Evolutionary conservation across 805 yeast species (phyloP), one percentile per base, ranked within the genome.

Genomic region (Zygotorulaspora chibaensis): DNA sequence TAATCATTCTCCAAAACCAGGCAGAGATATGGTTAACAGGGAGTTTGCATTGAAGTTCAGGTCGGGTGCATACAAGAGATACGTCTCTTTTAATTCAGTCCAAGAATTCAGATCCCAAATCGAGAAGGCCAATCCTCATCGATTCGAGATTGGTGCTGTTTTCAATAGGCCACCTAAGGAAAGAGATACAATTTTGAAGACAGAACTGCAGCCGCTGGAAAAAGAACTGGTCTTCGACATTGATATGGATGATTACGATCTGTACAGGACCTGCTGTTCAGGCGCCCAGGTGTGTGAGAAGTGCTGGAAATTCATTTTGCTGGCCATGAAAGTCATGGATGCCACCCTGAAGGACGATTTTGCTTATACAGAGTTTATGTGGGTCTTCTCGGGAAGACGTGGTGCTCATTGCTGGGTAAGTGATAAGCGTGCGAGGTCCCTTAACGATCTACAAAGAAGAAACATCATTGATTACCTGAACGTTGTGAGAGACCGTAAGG

Each of bases 331-430:
- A 57, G 79, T 90, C 38, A 69, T 93, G 48, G 87, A 85, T 49
- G 60, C 65, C 1, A 84, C 95, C 0, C 72, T 93, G 42, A 70
- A 79, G 42, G 88, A 87, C 41, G 98, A 91, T 65, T 93, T 93
- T 66, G 98, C 96, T 1, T 90, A 87, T 64, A 70, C 80, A 48
- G 83, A 87, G 65, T 72, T 88, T 61, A 72, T 93, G 40, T 93
- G 98, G 98, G 96, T 91, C 3, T 93, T 87, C 61, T 88, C 96
- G 0, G 99, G 99, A 38, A 84, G 99, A 73, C 86, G 99, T 77
- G 99, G 99, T 66, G 96, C 95, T 12, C 99, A 93, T 73, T 95
- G 98, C 59, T 93, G 99, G 99, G 76, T 93, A 18, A 86, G 96
- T 66, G 99, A 93, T 62, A 67, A 76, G 45, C 71, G 90, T 39